Evolutionary conservation across 139 green algal species (phyloP), one percentile per base, ranked within the genome.

Genomic region (Chlorella sp.): DNA sequence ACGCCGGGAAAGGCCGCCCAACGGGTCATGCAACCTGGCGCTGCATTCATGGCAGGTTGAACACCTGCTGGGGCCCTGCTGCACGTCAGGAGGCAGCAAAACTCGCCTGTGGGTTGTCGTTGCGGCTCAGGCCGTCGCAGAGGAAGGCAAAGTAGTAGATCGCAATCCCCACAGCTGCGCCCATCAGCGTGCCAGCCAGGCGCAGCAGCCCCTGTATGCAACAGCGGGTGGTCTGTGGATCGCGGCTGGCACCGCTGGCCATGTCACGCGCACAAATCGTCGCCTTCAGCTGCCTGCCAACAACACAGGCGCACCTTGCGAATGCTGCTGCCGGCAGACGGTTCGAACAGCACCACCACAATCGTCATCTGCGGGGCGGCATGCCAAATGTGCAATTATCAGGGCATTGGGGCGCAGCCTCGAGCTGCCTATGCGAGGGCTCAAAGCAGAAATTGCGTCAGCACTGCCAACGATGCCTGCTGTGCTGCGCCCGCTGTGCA

Each of bases 111-210:
- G 79, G 79, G 64, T 76, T 32, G 64, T 84, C 76, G 43, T 11
- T 46, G 0, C 64, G 43, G 43, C 65, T 65, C 41, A 64, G 43
- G 17, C 62, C 79, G 44, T 84, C 48, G 32, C 32, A 44, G 2
- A 76, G 43, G 43, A 76, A 67, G 14, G n/a, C 60, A 51, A 84
- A 51, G 32, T 76, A 76, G 17, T 76, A 46, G n/a, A 76, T 65
- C 30, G 62, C 79, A 30, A 84, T n/a, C 16, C 79, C 79, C 2
- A 60, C 43, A 28, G n/a, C 43, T 11, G 20, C n/a, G 2, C 79
- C 79, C 30, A 56, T 41, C 79, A 84, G 64, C 43, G 79, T 84
- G 64, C 79, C 79, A 3, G 44, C 43, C 62, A 84, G 41, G 17
- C 79, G 79, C 79, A 84, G 62, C 79, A 62, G 17, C 36, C 43